Evolutionary conservation across 2,329 filamentous ascomycete species (phyloP), one percentile per base, ranked within the genome.

Genomic region (Phyllosticta citrichinensis): DNA sequence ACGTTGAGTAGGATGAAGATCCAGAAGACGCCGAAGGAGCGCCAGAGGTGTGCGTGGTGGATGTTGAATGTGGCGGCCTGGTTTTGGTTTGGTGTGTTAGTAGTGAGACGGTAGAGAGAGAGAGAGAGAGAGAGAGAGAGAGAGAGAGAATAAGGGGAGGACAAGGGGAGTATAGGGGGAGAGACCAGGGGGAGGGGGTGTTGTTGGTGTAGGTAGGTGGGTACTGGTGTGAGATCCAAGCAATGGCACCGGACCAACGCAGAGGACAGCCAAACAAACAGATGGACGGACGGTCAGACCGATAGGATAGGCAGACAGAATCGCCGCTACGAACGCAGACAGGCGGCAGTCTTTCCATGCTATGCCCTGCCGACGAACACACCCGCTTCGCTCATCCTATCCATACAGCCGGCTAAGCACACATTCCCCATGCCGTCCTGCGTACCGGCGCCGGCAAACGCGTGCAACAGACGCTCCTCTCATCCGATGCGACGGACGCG

Each of bases 21-120:
- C 64, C 79, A 83, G 65, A 87, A 84, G 57, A 87, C 83, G 2
- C 85, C 80, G 71, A 87, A 88, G 62, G 87, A 75, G 11, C 85
- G 74, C 87, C 86, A 89, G 55, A 85, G 83, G 57, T 87, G 71
- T 1, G 70, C 70, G 55, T 86, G 84, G 56, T 77, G 83, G 8
- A 87, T 77, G 65, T 84, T 86, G 68, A 89, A 85, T 0, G 76
- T 74, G 0, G 69, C 70, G 14, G 68, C 71, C 60, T 61, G 17
- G 30, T 19, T 2, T 40, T 9, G 33, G 6, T 12, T 12, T 1
- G 9, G 2, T 12, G 33, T 30, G 33, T 40, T 17, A 17, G 33
- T 5, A 2, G 10, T 51, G 47, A n/a, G 14, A 25, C n/a, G 47
- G 6, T 6, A 22, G 25, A 22, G 35, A 47, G 19, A 52, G 40